Percentiles rank a stretch among this genome's conserved stretches.
phyloP scores from a whole-genome alignment of 768 basidiomycete species.

The Boletus rex-veris region DNA sequence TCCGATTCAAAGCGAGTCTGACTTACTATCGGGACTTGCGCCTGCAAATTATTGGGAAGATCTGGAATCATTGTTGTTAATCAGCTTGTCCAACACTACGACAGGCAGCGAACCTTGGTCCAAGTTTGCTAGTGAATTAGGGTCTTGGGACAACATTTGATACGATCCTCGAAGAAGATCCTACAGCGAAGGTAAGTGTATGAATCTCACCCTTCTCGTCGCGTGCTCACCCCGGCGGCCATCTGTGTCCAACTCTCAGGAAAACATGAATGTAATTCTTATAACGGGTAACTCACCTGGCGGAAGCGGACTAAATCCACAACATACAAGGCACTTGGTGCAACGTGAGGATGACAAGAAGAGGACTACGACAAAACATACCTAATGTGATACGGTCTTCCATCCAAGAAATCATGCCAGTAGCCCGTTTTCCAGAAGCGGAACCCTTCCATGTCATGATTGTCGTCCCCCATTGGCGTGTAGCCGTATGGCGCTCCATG shows the following conservation, averaged over 20 bases:
- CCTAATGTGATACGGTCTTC: slow-evolving; percentile 94
- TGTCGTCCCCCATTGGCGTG: slow-evolving; percentile 96
- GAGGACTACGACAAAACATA: slow-evolving; percentile 30
- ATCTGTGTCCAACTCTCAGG: slow-evolving; percentile 31
- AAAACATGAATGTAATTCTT: background rate
- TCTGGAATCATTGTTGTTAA: slow-evolving; percentile 43
- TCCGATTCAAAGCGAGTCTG: background rate
- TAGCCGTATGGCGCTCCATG: slow-evolving; percentile 94
- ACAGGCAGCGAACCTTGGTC: slow-evolving; percentile 67
- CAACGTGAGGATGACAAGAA: slow-evolving; percentile 6
- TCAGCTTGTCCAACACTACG: background rate
- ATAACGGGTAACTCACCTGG: slow-evolving; percentile 47
- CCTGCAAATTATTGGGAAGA: slow-evolving; percentile 92
- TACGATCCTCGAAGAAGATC: slow-evolving; percentile 90
- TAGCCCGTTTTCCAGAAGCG: slow-evolving; percentile 99
- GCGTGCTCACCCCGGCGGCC: slow-evolving; percentile 51
- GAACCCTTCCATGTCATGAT: slow-evolving; percentile 94
- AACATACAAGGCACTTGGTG: slow-evolving; percentile 85
- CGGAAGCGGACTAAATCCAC: slow-evolving; percentile 95
- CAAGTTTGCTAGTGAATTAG: slow-evolving; percentile 88
- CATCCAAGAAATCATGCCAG: slow-evolving; percentile 85
- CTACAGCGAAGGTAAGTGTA: slow-evolving; percentile 33
- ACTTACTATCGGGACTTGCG: slow-evolving; percentile 88
- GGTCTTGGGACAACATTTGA: slow-evolving; percentile 91
- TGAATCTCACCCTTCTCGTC: background rate